Evolutionary conservation across 1,139 yeast genomes (phyloP).

Genomic region (Zygoascus meyerae): DNA sequence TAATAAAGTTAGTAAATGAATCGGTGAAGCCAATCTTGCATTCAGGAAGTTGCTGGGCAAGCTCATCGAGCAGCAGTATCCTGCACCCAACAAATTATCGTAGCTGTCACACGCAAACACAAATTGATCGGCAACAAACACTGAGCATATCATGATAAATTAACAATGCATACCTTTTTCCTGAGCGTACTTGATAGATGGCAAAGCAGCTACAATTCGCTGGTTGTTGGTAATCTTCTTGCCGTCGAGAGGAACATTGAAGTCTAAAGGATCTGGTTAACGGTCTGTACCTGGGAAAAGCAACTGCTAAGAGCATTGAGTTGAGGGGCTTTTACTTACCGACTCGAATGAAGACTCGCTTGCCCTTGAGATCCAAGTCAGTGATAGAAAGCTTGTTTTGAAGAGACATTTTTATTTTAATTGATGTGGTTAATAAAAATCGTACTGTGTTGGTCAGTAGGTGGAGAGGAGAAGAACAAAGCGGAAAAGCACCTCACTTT

Average conservation of each 20-base stretch:
- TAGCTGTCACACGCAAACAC: no score
- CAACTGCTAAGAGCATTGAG: background rate
- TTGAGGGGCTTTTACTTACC: constrained; percentile 31
- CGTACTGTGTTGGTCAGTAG: constrained; percentile 3
- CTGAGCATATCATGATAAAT: background rate
- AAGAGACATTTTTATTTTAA: constrained; percentile 59
- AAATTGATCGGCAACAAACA: background rate
- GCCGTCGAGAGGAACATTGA: constrained; percentile 96
- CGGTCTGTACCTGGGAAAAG: background rate
- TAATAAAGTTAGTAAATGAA: background rate
- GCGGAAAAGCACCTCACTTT: no score
- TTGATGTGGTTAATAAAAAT: background rate
- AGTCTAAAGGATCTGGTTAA: constrained; percentile 38
- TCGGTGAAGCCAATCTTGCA: background rate
- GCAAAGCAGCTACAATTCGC: constrained; percentile 96
- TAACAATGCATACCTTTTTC: constrained; percentile 43
- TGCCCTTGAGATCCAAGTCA: constrained; percentile 77
- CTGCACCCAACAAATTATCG: background rate
- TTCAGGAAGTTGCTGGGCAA: background rate
- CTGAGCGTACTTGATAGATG: constrained; percentile 89
- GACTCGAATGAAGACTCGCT: constrained; percentile 94
- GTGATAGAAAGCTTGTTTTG: constrained; percentile 86
- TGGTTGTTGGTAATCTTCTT: constrained; percentile 95
- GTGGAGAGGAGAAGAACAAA: no score
- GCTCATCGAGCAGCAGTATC: background rate